These are phyloP conservation scores for Suhomyces bolitotheri DNA, from an alignment of 1,139 yeast species.

Conservation along the genomic window DNA sequence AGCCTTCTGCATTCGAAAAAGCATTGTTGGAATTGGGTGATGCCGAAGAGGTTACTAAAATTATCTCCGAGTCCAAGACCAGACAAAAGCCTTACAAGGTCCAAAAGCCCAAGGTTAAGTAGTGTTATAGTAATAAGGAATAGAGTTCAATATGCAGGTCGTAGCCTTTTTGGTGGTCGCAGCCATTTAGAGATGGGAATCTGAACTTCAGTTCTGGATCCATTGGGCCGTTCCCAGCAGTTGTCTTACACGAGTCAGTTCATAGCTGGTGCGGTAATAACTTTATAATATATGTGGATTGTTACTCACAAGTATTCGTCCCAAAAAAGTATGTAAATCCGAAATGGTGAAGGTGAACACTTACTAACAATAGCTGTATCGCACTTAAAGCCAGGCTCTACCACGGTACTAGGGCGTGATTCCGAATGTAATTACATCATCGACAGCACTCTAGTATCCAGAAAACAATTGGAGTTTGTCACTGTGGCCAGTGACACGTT, in stretches of 20 bases:
- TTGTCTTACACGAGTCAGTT: too few species aligned
- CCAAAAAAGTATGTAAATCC: constrained; percentile 5
- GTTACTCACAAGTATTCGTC: constrained; percentile 8
- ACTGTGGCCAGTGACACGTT: constrained; percentile 4
- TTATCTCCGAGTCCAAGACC: constrained; percentile 43
- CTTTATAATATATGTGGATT: constrained; percentile 18
- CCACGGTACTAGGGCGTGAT: constrained; percentile 35
- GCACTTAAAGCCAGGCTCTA: constrained; percentile 19
- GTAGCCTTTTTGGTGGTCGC: constrained; percentile 1
- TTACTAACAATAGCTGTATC: constrained; percentile 9
- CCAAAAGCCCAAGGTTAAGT: constrained; percentile 8
- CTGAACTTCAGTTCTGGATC: too few species aligned
- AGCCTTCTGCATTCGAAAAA: constrained; percentile 64
- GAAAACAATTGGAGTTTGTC: constrained; percentile 30
- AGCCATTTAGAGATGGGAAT: background rate
- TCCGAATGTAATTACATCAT: constrained; percentile 25
- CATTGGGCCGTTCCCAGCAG: background rate
- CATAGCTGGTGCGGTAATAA: too few species aligned
- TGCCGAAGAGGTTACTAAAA: constrained; percentile 59
- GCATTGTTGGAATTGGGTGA: constrained; percentile 80
- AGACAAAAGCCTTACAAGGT: constrained; percentile 15
- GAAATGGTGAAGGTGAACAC: background rate
- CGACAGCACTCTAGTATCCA: constrained; percentile 30
- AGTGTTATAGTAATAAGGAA: constrained; percentile 3
- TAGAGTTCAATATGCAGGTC: constrained; percentile 4